phyloP scores from a whole-genome alignment of 2,329 filamentous ascomycete genomes.

The Volutella citrinella region DNA sequence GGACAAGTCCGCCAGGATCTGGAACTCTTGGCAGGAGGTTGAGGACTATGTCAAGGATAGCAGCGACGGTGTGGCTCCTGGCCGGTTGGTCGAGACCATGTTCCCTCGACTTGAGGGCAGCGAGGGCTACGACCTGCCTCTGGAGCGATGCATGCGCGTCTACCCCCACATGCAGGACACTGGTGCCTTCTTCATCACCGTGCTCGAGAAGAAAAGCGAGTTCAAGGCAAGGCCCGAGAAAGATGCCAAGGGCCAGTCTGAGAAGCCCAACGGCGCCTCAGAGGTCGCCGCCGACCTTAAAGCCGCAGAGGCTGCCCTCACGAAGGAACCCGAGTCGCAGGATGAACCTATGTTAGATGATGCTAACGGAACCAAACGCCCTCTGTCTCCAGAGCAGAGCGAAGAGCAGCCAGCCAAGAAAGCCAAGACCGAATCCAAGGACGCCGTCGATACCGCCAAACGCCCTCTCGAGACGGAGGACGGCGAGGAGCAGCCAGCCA shows the following conservation, averaged over 20 bases:
- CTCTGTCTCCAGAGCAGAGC: too few relatives aligned
- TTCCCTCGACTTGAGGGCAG: slow-evolving; percentile 63
- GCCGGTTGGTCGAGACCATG: slow-evolving; percentile 75
- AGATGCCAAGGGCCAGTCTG: slow-evolving; percentile 37
- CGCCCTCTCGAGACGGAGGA: slow-evolving; percentile 35
- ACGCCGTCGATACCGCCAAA: slow-evolving; percentile 33
- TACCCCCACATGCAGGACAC: slow-evolving; percentile 97
- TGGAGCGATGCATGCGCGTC: slow-evolving; percentile 88
- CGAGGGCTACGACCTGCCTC: slow-evolving; percentile 63
- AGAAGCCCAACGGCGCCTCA: slow-evolving; percentile 13
- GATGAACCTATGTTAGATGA: too few relatives aligned
- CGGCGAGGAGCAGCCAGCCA: slow-evolving; percentile 38
- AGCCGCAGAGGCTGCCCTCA: slow-evolving; percentile 36
- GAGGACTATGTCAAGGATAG: slow-evolving; percentile 63
- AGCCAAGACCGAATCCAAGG: slow-evolving; percentile 25
- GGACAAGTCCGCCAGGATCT: slow-evolving; percentile 78
- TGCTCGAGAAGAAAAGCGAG: slow-evolving; percentile 86
- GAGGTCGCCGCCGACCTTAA: slow-evolving; percentile 17
- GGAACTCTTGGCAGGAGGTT: slow-evolving; percentile 80
- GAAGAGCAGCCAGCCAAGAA: too few relatives aligned
- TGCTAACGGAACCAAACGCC: too few relatives aligned
- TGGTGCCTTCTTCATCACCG: slow-evolving; percentile 95
- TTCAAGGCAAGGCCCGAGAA: slow-evolving; percentile 75
- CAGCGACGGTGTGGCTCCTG: slow-evolving; percentile 52
- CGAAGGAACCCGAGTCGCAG: slow-evolving; percentile 3